Conservation (phyloP, 2,329 filamentous ascomycete species). For the Fusarium begoniae region DNA sequence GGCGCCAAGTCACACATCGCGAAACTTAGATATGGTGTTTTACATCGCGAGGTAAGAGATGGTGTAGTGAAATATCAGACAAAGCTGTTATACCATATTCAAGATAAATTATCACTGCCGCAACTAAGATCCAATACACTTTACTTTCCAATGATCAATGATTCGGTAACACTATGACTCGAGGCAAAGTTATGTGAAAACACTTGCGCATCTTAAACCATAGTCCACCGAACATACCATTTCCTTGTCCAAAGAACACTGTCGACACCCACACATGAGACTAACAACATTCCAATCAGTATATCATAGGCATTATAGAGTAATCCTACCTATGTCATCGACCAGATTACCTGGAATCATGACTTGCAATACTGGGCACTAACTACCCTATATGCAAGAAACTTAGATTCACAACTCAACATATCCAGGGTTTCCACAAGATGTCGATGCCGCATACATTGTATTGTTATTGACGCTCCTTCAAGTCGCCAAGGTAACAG, state of each 20-base stretch:
- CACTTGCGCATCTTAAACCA: not conserved
- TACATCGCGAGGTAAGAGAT: not conserved
- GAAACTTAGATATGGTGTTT: not conserved
- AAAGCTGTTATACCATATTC: not conserved
- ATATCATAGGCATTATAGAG: not conserved
- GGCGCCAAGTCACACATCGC: slow-evolving; percentile 14
- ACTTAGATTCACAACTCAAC: not conserved
- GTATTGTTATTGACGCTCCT: no score
- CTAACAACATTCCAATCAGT: not conserved
- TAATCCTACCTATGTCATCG: not conserved
- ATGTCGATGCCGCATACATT: no score
- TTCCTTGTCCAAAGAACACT: no score
- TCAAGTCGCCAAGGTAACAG: no score
- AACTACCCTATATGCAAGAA: not conserved
- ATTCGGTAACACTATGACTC: no score
- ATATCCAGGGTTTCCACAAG: not conserved
- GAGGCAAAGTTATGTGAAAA: not conserved
- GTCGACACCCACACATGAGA: not conserved
- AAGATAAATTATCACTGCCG: not conserved
- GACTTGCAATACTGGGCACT: not conserved
- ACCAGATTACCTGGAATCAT: not conserved
- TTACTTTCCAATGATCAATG: not conserved
- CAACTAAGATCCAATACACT: not conserved
- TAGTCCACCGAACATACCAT: not conserved
- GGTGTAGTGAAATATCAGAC: not conserved